These are phyloP conservation scores for Tolypocladium amazonense DNA, from an alignment of 2,329 filamentous ascomycete species.

Conservation along the genomic window DNA sequence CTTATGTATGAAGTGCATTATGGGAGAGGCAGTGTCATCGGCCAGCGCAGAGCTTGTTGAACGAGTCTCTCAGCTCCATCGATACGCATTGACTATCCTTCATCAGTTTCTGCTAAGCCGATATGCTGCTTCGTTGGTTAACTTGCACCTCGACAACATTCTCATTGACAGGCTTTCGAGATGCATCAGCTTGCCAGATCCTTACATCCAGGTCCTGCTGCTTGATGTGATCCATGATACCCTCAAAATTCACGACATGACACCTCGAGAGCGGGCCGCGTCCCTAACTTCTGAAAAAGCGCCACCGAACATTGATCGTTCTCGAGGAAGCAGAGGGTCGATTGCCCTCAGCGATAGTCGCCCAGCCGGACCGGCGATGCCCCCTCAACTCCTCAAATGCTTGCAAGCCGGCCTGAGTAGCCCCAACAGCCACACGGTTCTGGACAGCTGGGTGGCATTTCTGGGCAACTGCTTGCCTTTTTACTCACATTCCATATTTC, in stretches of 20 bases:
- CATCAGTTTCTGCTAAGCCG: constrained; percentile 59
- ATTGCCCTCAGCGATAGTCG: constrained; percentile 18
- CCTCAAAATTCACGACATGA: constrained; percentile 51
- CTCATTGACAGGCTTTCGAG: constrained; percentile 59
- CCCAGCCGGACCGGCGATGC: constrained; percentile 35
- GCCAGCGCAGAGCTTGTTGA: constrained; percentile 14
- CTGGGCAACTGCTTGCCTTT: constrained; percentile 74
- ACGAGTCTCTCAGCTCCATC: constrained; percentile 57
- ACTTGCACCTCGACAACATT: constrained; percentile 57
- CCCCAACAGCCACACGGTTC: constrained; percentile 57
- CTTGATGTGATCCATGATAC: constrained; percentile 69
- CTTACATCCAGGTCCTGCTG: constrained; percentile 64
- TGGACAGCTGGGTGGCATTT: constrained; percentile 89
- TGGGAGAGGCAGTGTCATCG: constrained; percentile 9
- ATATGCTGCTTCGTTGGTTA: constrained; percentile 45
- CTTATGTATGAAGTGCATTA: constrained; percentile 53
- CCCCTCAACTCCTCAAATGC: constrained; percentile 67
- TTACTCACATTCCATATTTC: constrained; percentile 77
- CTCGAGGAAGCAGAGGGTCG: constrained; percentile 27
- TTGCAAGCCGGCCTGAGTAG: constrained; percentile 74
- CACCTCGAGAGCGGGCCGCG: constrained; percentile 26
- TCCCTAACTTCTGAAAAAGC: constrained; percentile 39
- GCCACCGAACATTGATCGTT: constrained; percentile 28
- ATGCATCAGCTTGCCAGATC: constrained; percentile 50
- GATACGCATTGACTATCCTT: constrained; percentile 58